Percentiles rank a stretch among this genome's conserved stretches.
These are phyloP conservation scores for Xylaria sp. DNA, from an alignment of 2,329 filamentous ascomycete genomes.

Conservation along the genomic window DNA sequence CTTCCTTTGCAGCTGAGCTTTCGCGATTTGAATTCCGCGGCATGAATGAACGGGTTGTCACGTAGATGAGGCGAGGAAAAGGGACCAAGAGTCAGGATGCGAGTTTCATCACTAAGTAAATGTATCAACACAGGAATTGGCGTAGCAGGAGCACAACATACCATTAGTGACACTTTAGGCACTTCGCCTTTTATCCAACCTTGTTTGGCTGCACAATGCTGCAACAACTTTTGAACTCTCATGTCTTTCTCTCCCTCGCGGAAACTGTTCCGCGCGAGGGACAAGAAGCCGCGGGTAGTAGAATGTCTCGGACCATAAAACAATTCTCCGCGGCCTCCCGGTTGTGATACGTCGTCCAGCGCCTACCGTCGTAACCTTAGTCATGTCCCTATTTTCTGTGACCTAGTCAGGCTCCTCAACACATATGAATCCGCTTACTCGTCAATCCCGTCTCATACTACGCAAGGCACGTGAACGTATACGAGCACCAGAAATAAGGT, in stretches of 20 bases:
- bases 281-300: neutral
- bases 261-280: neutral
- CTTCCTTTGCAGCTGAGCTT: neutral
- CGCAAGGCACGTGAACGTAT: neutral
- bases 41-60: neutral
- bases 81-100: neutral
- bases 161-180: slow-evolving; percentile 17
- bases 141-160: slow-evolving; percentile 21
- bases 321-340: slow-evolving; percentile 27
- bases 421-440: neutral
- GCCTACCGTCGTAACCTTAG: neutral
- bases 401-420: neutral
- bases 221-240: slow-evolving; percentile 1
- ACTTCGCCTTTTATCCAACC: slow-evolving; percentile 29
- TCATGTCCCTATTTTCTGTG: too few species aligned
- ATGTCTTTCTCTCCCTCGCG: neutral
- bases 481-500: neutral
- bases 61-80: neutral
- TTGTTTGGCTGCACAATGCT: slow-evolving; percentile 8
- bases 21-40: slow-evolving; percentile 1
- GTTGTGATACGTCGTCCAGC: slow-evolving; percentile 28
- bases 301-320: slow-evolving; percentile 21
- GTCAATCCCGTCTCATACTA: neutral
- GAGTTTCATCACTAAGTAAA: neutral
- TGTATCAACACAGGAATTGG: neutral